Evolutionary conservation across 371 early-diverging fungal species (phyloP), one percentile per base, ranked within the genome.

Genomic region (Mucor lusitanicus): DNA sequence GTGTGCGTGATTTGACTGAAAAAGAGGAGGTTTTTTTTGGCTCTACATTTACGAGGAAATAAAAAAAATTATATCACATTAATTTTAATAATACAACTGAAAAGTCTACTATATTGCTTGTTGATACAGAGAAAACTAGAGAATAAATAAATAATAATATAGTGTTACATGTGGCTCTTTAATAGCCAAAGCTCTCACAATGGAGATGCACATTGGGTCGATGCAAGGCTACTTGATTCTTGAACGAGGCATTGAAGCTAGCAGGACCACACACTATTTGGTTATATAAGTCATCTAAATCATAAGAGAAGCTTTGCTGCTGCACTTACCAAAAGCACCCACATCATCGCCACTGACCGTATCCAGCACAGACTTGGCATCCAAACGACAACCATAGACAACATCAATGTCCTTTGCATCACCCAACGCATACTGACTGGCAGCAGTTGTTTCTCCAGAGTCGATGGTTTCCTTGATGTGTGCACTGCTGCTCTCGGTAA

Each of bases 251-350:
- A 59, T 78, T 81, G 21, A 81, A 75, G 0, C 55, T 37, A 56
- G 59, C 7, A 39, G 84, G 81, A 0, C 84, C 84, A 68, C 84
- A 83, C 12, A 71, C 84, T 83, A 30, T 70, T 17, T 3, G 17
- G 9, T 40, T 40, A 40, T n/a, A n/a, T n/a, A n/a, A n/a, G n/a
- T n/a, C n/a, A n/a, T n/a, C n/a, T n/a, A n/a, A n/a, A n/a, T n/a
- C n/a, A n/a, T n/a, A n/a, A n/a, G n/a, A n/a, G n/a, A n/a, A n/a
- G n/a, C n/a, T n/a, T n/a, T n/a, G n/a, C n/a, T n/a, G 12, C 12
- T 17, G 40, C 40, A 40, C 71, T 65, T 77, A 80, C 81, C 84
- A 79, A 67, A 78, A 11, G 75, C 63, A 21, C 78, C 79, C 25
- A 54, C 28, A 59, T 64, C 25, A 62, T 64, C 25, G 59, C 25